phyloP scores from a whole-genome alignment of 1,284 basidiomycete genomes.

The Cerioporus squamosus region DNA sequence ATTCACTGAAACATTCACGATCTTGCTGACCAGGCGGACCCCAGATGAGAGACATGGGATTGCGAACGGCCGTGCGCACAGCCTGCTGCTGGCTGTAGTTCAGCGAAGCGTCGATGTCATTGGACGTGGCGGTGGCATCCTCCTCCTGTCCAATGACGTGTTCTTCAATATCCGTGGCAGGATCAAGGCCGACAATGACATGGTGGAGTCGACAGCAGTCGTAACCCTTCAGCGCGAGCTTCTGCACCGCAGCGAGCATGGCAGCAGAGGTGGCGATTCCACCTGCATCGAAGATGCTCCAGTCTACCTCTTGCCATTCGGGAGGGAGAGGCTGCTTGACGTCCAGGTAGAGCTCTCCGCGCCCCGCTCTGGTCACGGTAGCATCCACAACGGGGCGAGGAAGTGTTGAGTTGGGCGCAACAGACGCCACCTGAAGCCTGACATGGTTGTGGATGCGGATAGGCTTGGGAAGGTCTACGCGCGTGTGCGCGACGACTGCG shows the following conservation, averaged over 20 bases:
- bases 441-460: constrained; percentile 66
- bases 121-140: constrained; percentile 1
- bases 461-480: constrained; percentile 52
- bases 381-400: constrained; percentile 53
- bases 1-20: not conserved
- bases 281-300: constrained; percentile 66
- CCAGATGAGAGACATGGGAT: constrained; percentile 60
- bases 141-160: not conserved
- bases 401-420: constrained; percentile 53
- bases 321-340: constrained; percentile 61
- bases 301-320: constrained; percentile 59
- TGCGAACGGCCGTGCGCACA: constrained; percentile 43
- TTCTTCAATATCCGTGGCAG: not conserved
- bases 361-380: constrained; percentile 50
- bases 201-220: constrained; percentile 55
- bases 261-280: constrained; percentile 63
- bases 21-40: constrained; percentile 58
- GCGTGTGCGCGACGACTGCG: constrained; percentile 52
- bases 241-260: constrained; percentile 63
- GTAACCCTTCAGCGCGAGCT: constrained; percentile 45
- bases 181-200: constrained; percentile 42
- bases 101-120: constrained; percentile 33
- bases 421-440: constrained; percentile 59
- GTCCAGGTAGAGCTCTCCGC: constrained; percentile 58
- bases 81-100: constrained; percentile 60